Conservation (phyloP, 1,284 basidiomycete species). For the Chondrostereum purpureum region DNA sequence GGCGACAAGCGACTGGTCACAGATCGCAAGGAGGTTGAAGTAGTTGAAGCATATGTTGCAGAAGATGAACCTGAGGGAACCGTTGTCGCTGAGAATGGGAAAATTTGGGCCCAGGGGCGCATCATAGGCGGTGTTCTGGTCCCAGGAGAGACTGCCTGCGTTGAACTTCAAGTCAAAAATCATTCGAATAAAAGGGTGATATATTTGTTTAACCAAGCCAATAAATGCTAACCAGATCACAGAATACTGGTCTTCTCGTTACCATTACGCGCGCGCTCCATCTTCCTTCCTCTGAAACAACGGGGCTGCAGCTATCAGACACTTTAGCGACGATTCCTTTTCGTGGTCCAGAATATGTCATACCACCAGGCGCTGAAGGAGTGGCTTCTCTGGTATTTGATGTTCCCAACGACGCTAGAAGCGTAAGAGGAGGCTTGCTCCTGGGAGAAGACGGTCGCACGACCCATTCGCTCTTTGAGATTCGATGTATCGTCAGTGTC, state of each 20-base stretch:
- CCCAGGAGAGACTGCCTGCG: constrained; percentile 59
- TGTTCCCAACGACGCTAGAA: constrained; percentile 55
- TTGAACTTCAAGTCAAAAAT: constrained; percentile 73
- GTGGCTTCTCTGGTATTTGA: constrained; percentile 71
- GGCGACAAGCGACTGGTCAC: constrained; percentile 61
- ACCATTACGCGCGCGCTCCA: constrained; percentile 53
- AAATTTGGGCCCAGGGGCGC: constrained; percentile 66
- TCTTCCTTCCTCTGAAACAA: constrained; percentile 36
- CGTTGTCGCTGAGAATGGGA: constrained; percentile 66
- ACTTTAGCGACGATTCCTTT: constrained; percentile 63
- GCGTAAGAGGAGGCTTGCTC: constrained; percentile 50
- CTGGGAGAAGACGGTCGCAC: constrained; percentile 31
- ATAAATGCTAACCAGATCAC: constrained; percentile 1
- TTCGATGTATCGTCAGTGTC: constrained; percentile 48
- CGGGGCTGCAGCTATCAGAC: constrained; percentile 55
- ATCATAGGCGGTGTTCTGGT: constrained; percentile 57
- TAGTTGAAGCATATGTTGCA: constrained; percentile 46
- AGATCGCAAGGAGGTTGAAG: constrained; percentile 52
- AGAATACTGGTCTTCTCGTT: constrained; percentile 63
- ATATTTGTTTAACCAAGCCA: constrained; percentile 8
- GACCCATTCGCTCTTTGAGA: constrained; percentile 57
- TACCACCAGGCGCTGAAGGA: constrained; percentile 65
- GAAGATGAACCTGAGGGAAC: constrained; percentile 45
- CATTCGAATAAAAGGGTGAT: constrained; percentile 67
- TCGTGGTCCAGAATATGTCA: constrained; percentile 62